Percentiles rank a stretch among this genome's conserved stretches.
phyloP scores from a whole-genome alignment of 495 filamentous ascomycete genomes.

The Penicillium crystallinum region DNA sequence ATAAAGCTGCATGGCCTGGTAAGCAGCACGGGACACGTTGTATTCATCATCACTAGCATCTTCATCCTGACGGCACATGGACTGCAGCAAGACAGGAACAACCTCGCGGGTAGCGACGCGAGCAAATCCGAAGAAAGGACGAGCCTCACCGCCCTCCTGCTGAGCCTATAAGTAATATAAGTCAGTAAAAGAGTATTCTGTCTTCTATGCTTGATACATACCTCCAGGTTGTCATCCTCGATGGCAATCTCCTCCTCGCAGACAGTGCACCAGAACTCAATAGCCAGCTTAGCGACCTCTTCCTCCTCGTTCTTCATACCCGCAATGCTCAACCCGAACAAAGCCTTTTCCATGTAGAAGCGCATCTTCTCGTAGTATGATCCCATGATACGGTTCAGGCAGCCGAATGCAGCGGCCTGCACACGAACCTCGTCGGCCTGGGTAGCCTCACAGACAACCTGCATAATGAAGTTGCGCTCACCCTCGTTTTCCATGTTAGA shows the following conservation, averaged over 20 bases:
- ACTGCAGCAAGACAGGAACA: slow-evolving; percentile 79
- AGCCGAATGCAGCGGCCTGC: slow-evolving; percentile 93
- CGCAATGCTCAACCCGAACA: slow-evolving; percentile 96
- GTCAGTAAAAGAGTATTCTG: slow-evolving; percentile 1
- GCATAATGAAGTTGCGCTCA: slow-evolving; percentile 99
- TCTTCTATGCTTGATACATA: slow-evolving; percentile 29
- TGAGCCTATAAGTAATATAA: slow-evolving; percentile 35
- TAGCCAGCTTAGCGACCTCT: slow-evolving; percentile 93
- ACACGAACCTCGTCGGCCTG: slow-evolving; percentile 84
- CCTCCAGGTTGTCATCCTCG: slow-evolving; percentile 91
- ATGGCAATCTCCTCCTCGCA: slow-evolving; percentile 97
- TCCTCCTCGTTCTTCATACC: slow-evolving; percentile 98
- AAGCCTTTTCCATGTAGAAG: slow-evolving; percentile 99
- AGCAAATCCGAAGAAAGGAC: slow-evolving; percentile 88
- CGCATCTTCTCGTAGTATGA: slow-evolving; percentile 99
- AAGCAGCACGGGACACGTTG: slow-evolving; percentile 89
- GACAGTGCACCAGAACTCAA: slow-evolving; percentile 99
- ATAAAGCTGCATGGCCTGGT: slow-evolving; percentile 94
- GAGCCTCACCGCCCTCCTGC: slow-evolving; percentile 70
- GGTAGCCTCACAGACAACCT: slow-evolving; percentile 97
- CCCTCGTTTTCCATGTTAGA: slow-evolving; percentile 99
- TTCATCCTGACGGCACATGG: slow-evolving; percentile 95
- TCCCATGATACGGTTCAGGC: slow-evolving; percentile 95
- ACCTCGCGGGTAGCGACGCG: slow-evolving; percentile 86
- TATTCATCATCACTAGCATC: slow-evolving; percentile 96